phyloP scores from a whole-genome alignment of 768 basidiomycete species.

The Sistotremastrum niveocremeum region DNA sequence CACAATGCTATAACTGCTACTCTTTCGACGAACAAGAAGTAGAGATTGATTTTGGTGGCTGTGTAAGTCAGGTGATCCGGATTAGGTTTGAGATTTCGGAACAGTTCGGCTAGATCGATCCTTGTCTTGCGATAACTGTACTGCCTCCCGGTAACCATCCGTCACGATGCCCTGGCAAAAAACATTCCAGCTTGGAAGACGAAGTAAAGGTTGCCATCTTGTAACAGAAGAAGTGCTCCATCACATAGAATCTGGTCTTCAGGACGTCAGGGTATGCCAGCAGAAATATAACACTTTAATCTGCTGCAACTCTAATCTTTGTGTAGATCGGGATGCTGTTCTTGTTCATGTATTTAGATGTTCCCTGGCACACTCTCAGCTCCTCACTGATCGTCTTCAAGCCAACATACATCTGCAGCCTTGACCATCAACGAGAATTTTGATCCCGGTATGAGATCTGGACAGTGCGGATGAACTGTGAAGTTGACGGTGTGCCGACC shows the following conservation, averaged over 20 bases:
- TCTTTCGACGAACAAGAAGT: too few species aligned
- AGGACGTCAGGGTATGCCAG: slow-evolving; percentile 40
- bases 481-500: neutral
- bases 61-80: too few species aligned
- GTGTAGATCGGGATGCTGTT: slow-evolving; percentile 72
- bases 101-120: neutral
- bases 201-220: slow-evolving; percentile 62
- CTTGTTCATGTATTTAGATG: slow-evolving; percentile 61
- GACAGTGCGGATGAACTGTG: neutral
- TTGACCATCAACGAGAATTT: slow-evolving; percentile 84
- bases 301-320: neutral
- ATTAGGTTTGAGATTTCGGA: too few species aligned
- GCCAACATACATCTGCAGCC: slow-evolving; percentile 67
- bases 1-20: too few species aligned
- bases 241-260: slow-evolving; percentile 57
- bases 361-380: neutral
- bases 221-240: slow-evolving; percentile 62
- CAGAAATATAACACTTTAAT: neutral
- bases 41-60: too few species aligned
- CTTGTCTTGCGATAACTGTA: neutral
- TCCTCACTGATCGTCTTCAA: slow-evolving; percentile 21
- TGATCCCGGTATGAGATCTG: slow-evolving; percentile 44
- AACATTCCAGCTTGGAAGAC: slow-evolving; percentile 50
- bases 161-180: slow-evolving; percentile 78
- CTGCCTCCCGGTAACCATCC: neutral